phyloP scores from a whole-genome alignment of 2,329 filamentous ascomycete species.

The Escovopsis sp. region DNA sequence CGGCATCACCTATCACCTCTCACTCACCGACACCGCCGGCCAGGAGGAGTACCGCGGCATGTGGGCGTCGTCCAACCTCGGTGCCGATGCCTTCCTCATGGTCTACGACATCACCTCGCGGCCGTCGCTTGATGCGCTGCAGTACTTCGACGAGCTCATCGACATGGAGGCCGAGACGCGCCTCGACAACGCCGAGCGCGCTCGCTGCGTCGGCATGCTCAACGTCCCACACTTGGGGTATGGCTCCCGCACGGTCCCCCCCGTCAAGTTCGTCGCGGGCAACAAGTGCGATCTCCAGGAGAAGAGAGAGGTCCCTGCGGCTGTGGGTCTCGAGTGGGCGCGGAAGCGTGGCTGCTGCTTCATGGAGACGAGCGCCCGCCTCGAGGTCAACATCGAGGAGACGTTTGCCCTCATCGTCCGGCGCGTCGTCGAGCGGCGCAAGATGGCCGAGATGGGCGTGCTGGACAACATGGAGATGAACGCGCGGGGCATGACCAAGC shows the following conservation, averaged over 20 bases:
- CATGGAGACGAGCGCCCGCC: constrained; percentile 76
- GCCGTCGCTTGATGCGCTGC: constrained; percentile 53
- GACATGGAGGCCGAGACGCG: constrained; percentile 65
- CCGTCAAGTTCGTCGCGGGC: constrained; percentile 70
- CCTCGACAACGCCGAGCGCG: constrained; percentile 44
- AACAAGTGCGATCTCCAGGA: constrained; percentile 76
- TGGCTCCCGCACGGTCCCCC: constrained; percentile 38
- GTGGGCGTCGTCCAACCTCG: constrained; percentile 67
- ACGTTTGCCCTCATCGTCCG: constrained; percentile 61
- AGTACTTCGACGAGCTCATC: constrained; percentile 71
- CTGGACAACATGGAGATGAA: constrained; percentile 28
- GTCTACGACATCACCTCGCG: constrained; percentile 74
- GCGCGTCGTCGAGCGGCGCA: constrained; percentile 43
- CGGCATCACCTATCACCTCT: constrained; percentile 65
- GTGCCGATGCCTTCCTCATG: constrained; percentile 68
- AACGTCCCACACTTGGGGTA: constrained; percentile 5
- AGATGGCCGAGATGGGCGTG: constrained; percentile 32
- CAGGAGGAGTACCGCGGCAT: constrained; percentile 82
- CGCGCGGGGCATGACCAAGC: constrained; percentile 41
- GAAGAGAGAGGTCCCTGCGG: constrained; percentile 52
- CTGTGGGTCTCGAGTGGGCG: constrained; percentile 64
- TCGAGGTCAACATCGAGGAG: constrained; percentile 82
- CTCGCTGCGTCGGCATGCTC: constrained; percentile 27
- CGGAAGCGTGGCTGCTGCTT: constrained; percentile 60
- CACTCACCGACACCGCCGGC: constrained; percentile 72